Base-by-base conservation (phyloP, 75 land plant species). In the Picea glauca region DNA sequence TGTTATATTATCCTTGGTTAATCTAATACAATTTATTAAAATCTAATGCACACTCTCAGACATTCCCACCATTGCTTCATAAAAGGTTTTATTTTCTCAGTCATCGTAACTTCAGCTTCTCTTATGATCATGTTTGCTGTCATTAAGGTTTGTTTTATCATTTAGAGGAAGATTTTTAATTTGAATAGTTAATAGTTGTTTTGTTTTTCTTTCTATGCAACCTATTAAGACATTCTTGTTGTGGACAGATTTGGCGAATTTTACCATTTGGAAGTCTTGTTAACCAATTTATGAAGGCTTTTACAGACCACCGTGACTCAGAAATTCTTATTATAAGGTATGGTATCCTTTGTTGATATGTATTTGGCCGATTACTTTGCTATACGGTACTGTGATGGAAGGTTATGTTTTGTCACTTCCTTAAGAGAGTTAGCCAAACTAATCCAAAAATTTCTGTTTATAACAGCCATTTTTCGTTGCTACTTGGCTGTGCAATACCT, bases 401-500 rank as follows among this genome's bases (percentile, higher is more conserved):
- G 12, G 14, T 18, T 26, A 59, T 40, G n/a, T 59, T 63, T 68
- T 72, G 58, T 50, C 8, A 26, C 66, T 75, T 58, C 13, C 58
- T 43, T 58, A 75, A 66, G 23, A 18, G 33, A 80, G 58, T 6
- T 8, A 21, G 57, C 3, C 72, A n/a, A 35, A 46, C 31, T 35
- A 72, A 56, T 79, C 17, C 20, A 33, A 6, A 59, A 62, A 30
- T 77, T 60, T 83, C 3, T 78, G 58, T 60, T 66, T 50, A 57
- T 20, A 81, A 33, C 81, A 97, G 99, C 76, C 99, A 97, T 83
- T 97, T 97, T 83, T 97, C 99, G 50, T 87, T 97, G 5, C 75
- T 97, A 58, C 81, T 97, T 79, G 99, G 99, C 11, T 97, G 99
- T 87, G 99, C 99, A 33, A 81, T 94, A 77, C 99, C 99, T 38